Evolutionary conservation across 371 early-diverging fungal species (phyloP).

Genomic region (Coemansia sp.): DNA sequence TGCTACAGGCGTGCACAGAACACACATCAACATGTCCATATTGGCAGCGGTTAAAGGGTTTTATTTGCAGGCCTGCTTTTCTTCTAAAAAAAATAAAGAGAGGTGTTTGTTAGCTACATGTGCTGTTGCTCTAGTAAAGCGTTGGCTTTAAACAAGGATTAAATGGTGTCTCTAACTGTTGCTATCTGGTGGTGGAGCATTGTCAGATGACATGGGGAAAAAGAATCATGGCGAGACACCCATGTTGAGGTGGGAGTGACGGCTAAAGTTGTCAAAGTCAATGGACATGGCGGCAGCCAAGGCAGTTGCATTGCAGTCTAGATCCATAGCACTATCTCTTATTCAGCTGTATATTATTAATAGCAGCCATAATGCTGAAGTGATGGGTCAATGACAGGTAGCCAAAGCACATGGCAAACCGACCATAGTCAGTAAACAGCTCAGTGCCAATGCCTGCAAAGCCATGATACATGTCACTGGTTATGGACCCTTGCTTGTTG

Average conservation of each 20-base stretch:
- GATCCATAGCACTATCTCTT: slow-evolving; percentile 41
- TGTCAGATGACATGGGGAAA: slow-evolving; percentile 6
- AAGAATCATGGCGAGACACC: slow-evolving; percentile 5
- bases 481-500: slow-evolving; percentile 59
- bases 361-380: slow-evolving; percentile 19
- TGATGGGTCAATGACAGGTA: slow-evolving; percentile 43
- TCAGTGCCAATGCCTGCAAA: slow-evolving; percentile 88
- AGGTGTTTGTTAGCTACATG: too few relatives aligned
- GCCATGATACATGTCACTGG: slow-evolving; percentile 74
- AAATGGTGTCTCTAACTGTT: too few relatives aligned
- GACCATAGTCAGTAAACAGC: slow-evolving; percentile 86
- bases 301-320: slow-evolving; percentile 83
- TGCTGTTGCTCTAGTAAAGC: too few relatives aligned
- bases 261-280: slow-evolving; percentile 92
- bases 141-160: too few relatives aligned
- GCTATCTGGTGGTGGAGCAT: neutral
- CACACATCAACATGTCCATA: too few relatives aligned
- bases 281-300: slow-evolving; percentile 84
- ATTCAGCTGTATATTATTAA: too few relatives aligned
- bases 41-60: too few relatives aligned
- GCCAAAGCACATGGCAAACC: slow-evolving; percentile 81
- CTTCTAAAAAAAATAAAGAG: too few relatives aligned
- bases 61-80: too few relatives aligned
- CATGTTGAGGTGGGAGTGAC: slow-evolving; percentile 51
- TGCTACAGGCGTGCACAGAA: too few relatives aligned